Conservation (phyloP, 2,329 filamentous ascomycete species). For the Cryphonectria nitschkei region DNA sequence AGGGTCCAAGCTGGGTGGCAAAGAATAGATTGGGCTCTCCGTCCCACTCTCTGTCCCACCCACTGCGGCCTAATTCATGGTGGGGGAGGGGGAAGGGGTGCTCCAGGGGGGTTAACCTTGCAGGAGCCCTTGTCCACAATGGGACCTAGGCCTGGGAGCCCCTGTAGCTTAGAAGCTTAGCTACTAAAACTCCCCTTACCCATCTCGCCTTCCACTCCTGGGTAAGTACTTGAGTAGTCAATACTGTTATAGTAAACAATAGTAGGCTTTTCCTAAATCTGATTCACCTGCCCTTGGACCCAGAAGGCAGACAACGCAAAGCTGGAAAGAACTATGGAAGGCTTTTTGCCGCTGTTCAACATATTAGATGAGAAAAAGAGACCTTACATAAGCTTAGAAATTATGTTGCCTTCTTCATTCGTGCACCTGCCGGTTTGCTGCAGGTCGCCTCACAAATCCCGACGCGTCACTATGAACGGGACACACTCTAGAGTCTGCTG, state of each 20-base stretch:
- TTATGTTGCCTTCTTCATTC: background rate
- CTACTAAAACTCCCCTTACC: slow-evolving; percentile 10
- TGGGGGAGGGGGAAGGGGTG: background rate
- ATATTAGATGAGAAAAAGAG: background rate
- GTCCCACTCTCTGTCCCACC: background rate
- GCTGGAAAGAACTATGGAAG: background rate
- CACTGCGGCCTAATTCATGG: background rate
- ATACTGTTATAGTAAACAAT: background rate
- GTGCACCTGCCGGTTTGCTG: slow-evolving; percentile 8
- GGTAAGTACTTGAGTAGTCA: background rate
- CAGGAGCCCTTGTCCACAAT: background rate
- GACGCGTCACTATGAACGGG: background rate
- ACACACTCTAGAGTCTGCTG: background rate
- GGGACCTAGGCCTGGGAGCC: background rate
- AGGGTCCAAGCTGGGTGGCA: slow-evolving; percentile 5
- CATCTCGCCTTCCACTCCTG: background rate
- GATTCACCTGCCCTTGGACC: background rate
- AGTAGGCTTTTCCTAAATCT: background rate
- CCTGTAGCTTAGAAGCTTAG: slow-evolving; percentile 1
- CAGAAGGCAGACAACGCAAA: background rate
- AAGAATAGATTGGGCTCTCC: slow-evolving; percentile 2
- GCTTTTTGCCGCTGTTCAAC: background rate
- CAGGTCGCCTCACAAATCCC: background rate
- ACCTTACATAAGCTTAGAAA: background rate
- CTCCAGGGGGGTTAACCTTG: background rate